A percentile compares a stretch with the other conserved stretches of the same genome.
Conservation (phyloP, 1,284 basidiomycete genomes). For the Phellinidium pouzarii region DNA sequence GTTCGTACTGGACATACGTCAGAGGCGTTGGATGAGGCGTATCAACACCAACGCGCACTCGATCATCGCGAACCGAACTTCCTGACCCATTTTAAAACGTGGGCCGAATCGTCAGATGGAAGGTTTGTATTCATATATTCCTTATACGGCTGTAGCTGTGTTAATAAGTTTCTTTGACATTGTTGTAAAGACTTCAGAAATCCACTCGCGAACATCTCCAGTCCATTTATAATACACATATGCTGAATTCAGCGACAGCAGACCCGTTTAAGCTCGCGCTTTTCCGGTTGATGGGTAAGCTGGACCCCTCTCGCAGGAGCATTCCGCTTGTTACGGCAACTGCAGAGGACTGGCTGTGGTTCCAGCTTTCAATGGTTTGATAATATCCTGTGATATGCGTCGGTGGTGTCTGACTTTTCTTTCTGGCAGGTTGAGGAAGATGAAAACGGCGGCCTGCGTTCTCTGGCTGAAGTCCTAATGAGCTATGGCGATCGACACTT, state of each 20-base stretch:
- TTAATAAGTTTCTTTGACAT: slow-evolving; percentile 12
- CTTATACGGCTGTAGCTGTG: slow-evolving; percentile 10
- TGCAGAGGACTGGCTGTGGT: slow-evolving; percentile 98
- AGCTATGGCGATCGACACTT: slow-evolving; percentile 92
- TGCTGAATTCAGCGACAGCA: slow-evolving; percentile 76
- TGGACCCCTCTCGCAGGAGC: slow-evolving; percentile 79
- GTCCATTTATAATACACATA: slow-evolving; percentile 87
- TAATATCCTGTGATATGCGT: slow-evolving; percentile 1
- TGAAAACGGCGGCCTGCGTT: slow-evolving; percentile 73
- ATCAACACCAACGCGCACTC: slow-evolving; percentile 68
- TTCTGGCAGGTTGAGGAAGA: slow-evolving; percentile 59
- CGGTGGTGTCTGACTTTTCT: not conserved
- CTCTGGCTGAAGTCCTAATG: slow-evolving; percentile 74
- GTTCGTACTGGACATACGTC: slow-evolving; percentile 78
- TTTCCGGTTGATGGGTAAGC: slow-evolving; percentile 92
- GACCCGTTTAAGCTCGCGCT: slow-evolving; percentile 96
- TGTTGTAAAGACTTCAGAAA: slow-evolving; percentile 56
- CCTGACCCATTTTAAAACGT: slow-evolving; percentile 77
- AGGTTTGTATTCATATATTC: slow-evolving; percentile 38
- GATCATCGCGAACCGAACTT: slow-evolving; percentile 82
- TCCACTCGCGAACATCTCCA: slow-evolving; percentile 80
- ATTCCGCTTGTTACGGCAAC: slow-evolving; percentile 83
- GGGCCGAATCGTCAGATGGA: slow-evolving; percentile 78
- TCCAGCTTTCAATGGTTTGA: slow-evolving; percentile 82
- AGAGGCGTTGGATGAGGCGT: slow-evolving; percentile 77